These are phyloP conservation scores for Cytidiella melzeri DNA, from an alignment of 768 basidiomycete species.

Conservation along the genomic window DNA sequence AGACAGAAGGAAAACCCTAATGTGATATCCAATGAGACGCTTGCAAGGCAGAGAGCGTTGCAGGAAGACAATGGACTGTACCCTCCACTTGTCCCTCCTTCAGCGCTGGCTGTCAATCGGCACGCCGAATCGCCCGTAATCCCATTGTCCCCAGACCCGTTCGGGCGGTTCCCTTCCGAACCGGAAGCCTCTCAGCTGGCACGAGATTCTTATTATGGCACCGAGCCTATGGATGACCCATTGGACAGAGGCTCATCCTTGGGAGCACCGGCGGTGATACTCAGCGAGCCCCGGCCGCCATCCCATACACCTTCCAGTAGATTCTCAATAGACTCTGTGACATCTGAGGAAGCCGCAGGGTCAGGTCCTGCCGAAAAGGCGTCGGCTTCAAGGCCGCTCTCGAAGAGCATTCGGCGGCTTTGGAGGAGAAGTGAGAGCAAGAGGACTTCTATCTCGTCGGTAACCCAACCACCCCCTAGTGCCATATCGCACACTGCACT, in stretches of 20 bases:
- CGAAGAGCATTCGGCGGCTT: slow-evolving; percentile 64
- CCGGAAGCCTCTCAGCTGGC: slow-evolving; percentile 1
- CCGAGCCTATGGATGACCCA: background rate
- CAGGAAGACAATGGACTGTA: slow-evolving; percentile 47
- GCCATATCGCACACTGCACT: slow-evolving; percentile 19
- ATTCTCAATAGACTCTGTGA: slow-evolving; percentile 71
- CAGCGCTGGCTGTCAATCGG: slow-evolving; percentile 18
- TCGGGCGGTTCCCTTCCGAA: slow-evolving; percentile 61
- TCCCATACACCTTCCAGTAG: slow-evolving; percentile 34
- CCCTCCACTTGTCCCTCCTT: slow-evolving; percentile 31
- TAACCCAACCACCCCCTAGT: slow-evolving; percentile 17
- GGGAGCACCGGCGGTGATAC: slow-evolving; percentile 6
- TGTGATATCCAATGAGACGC: slow-evolving; percentile 35
- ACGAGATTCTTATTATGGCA: slow-evolving; percentile 3
- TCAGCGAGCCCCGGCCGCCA: slow-evolving; percentile 12
- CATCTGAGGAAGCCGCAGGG: slow-evolving; percentile 26
- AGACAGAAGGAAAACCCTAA: slow-evolving; percentile 30
- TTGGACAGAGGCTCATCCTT: slow-evolving; percentile 8
- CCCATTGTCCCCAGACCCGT: slow-evolving; percentile 81
- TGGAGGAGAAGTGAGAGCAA: slow-evolving; percentile 72
- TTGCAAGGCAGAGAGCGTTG: slow-evolving; percentile 37
- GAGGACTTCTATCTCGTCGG: slow-evolving; percentile 14
- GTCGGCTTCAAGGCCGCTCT: background rate
- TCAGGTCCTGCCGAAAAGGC: slow-evolving; percentile 2
- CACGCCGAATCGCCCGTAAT: slow-evolving; percentile 53